Conservation (phyloP, 192 early-diverging fungal genomes). For the Podila epicladia region DNA sequence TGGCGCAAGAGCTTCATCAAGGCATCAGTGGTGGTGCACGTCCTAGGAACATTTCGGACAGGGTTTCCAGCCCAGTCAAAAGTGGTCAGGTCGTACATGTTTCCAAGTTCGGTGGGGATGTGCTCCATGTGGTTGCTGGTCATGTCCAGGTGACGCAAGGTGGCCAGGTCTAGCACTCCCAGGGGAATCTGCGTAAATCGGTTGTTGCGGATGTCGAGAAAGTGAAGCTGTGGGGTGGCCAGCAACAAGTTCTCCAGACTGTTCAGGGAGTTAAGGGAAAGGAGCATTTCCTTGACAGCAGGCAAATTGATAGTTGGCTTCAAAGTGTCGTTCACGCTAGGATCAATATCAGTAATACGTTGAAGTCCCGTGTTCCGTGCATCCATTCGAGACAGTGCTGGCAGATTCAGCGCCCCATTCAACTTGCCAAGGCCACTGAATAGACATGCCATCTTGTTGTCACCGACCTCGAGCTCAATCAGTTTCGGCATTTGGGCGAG, state of each 20-base stretch:
- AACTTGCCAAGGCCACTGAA: slow-evolving; percentile 36
- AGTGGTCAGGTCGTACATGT: slow-evolving; percentile 51
- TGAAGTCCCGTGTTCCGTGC: slow-evolving; percentile 42
- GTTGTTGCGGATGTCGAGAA: slow-evolving; percentile 58
- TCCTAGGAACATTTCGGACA: slow-evolving; percentile 50
- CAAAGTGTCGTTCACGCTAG: slow-evolving; percentile 10
- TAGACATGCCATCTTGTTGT: slow-evolving; percentile 45
- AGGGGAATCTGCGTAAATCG: slow-evolving; percentile 52
- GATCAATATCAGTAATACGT: slow-evolving; percentile 35
- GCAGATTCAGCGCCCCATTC: not conserved
- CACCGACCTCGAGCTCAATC: slow-evolving; percentile 51
- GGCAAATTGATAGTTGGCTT: slow-evolving; percentile 47
- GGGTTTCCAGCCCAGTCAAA: slow-evolving; percentile 64
- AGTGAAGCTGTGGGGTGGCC: slow-evolving; percentile 42
- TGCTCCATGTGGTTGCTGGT: slow-evolving; percentile 54
- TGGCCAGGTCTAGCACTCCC: slow-evolving; percentile 40
- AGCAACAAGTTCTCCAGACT: slow-evolving; percentile 37
- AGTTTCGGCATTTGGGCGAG: slow-evolving; percentile 53
- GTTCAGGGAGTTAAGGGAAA: slow-evolving; percentile 50
- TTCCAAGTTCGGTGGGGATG: slow-evolving; percentile 57
- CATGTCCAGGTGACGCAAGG: slow-evolving; percentile 60
- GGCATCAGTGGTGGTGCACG: slow-evolving; percentile 42
- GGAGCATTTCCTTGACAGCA: slow-evolving; percentile 56
- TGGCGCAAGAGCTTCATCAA: slow-evolving; percentile 56
- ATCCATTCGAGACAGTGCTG: slow-evolving; percentile 25